Base-by-base conservation (phyloP, 2,329 filamentous ascomycete genomes). In the Mycosphaerella sp. region DNA sequence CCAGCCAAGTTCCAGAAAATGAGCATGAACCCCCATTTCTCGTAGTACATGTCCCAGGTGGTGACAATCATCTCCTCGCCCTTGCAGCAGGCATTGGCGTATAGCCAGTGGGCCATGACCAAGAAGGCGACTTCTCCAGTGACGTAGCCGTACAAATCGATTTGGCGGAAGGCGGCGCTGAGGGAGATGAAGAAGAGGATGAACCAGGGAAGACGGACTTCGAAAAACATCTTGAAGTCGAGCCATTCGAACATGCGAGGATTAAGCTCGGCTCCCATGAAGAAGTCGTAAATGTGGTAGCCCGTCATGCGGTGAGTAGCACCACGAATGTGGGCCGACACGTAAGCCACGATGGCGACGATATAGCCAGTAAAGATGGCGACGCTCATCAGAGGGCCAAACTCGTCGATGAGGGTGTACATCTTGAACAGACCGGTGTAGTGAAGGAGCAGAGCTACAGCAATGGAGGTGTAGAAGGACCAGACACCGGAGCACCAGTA, bases 1-100 rank as follows among this genome's bases (percentile, higher is more conserved):
- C 90, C 90, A 45, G 90, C 89, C 69, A 95, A 78, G 73, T 95
- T 95, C 90, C 90, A 95, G 81, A 95, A 95, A 72, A 95, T 95
- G 62, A 95, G 81, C 90, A 95, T 95, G 77, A 95, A 95, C 49
- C 90, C 90, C 82, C 88, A 91, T 75, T 95, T 95, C 78, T 95
- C 90, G 66, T 89, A 92, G 77, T 95, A 95, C 86, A 95, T 95
- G 67, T 95, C 90, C 83, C 90, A 95, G 47, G 89, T 93, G 7
- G 87, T 87, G 55, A 89, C 81, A 71, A 95, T 95, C 69, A 89
- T 81, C 73, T 95, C 89, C 73, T 95, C 90, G 45, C 87, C 91
- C 76, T 95, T 95, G 63, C 85, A 83, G 76, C 90, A 95, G 50
- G 90, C 89, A 70, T 95, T 93, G 68, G 89, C 89, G 67, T 95